phyloP scores from a whole-genome alignment of 495 filamentous ascomycete species.

The Haplographium delicatum region DNA sequence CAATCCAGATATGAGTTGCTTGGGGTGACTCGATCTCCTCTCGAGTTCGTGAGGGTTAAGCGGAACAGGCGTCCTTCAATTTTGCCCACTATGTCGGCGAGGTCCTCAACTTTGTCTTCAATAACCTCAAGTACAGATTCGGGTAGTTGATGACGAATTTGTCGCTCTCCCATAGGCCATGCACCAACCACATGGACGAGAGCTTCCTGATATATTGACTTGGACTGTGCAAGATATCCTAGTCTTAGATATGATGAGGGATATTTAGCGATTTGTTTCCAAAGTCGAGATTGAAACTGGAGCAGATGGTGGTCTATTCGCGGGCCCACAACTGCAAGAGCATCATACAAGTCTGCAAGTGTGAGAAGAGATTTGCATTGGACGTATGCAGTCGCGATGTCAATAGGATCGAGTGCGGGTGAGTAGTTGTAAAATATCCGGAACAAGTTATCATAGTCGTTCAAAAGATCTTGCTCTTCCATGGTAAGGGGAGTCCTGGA shows the following conservation, averaged over 20 bases:
- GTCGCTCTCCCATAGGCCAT: conserved; percentile 76
- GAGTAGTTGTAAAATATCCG: conserved; percentile 90
- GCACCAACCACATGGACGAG: conserved; percentile 88
- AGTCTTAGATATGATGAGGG: conserved; percentile 86
- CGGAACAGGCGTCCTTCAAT: conserved; percentile 76
- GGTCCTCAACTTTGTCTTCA: conserved; percentile 83
- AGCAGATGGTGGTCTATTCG: conserved; percentile 90
- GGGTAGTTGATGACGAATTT: conserved; percentile 67
- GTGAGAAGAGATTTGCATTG: conserved; percentile 84
- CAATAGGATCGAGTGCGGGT: conserved; percentile 70
- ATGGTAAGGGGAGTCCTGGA: conserved; percentile 10
- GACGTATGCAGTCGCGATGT: conserved; percentile 84
- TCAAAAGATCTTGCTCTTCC: conserved; percentile 62
- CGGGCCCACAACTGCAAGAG: conserved; percentile 77
- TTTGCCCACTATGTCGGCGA: conserved; percentile 36
- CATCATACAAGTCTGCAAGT: conserved; percentile 88
- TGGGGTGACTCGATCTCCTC: conserved; percentile 76
- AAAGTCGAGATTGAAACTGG: conserved; percentile 80
- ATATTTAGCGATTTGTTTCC: conserved; percentile 93
- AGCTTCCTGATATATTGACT: conserved; percentile 85
- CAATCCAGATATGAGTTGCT: conserved; percentile 77
- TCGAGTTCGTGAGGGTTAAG: conserved; percentile 68
- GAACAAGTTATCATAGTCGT: conserved; percentile 90
- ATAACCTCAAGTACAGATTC: conserved; percentile 77
- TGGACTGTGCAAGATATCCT: conserved; percentile 76